These are phyloP conservation scores for Avena sativa DNA, from an alignment of 176 grass and related monocot species.

Conservation along the genomic window DNA sequence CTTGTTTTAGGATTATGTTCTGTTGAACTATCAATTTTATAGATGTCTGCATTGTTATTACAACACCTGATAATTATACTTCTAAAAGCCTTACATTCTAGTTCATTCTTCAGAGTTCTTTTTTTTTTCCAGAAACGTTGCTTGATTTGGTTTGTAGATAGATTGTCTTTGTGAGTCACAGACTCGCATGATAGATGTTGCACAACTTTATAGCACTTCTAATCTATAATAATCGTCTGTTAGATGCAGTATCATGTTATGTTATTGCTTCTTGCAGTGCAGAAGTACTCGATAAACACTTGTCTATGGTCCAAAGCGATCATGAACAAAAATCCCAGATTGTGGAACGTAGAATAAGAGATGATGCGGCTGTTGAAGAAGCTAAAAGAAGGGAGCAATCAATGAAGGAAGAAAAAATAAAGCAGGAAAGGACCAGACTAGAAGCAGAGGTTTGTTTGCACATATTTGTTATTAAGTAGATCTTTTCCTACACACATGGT, in stretches of 20 bases:
- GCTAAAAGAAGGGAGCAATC: slow-evolving; percentile 79
- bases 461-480: not conserved
- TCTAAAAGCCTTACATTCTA: slow-evolving; percentile 17
- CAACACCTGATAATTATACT: not conserved
- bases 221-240: slow-evolving; percentile 29
- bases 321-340: slow-evolving; percentile 88
- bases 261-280: slow-evolving; percentile 74
- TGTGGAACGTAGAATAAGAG: slow-evolving; percentile 86
- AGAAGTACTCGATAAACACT: slow-evolving; percentile 86
- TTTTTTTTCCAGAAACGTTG: slow-evolving; percentile 23
- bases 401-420: slow-evolving; percentile 76
- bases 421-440: slow-evolving; percentile 75
- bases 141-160: not conserved
- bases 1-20: not conserved
- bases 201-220: not conserved
- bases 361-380: slow-evolving; percentile 91
- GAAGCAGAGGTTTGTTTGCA: slow-evolving; percentile 79
- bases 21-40: slow-evolving; percentile 20
- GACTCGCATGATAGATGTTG: not conserved
- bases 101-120: slow-evolving; percentile 4
- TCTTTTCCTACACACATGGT: slow-evolving; percentile 14
- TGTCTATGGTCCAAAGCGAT: slow-evolving; percentile 81
- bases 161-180: not conserved
- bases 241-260: slow-evolving; percentile 33
- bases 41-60: not conserved